Percentiles rank a stretch among this genome's conserved stretches.
These are phyloP conservation scores for Ziziphus jujuba DNA, from an alignment of 306 rosid species.

Conservation along the genomic window DNA sequence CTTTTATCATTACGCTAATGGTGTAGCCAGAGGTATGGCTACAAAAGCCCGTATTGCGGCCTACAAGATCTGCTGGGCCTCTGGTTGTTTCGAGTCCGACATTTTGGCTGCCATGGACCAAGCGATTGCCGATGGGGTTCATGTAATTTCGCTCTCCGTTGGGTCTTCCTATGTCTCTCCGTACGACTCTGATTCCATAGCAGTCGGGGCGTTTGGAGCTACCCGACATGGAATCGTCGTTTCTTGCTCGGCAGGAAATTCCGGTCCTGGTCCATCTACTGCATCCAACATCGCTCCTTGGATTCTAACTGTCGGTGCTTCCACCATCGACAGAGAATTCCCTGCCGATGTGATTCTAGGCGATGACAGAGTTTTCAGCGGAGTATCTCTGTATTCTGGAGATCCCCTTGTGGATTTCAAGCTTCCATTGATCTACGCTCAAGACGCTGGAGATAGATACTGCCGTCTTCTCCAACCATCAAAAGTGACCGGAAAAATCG, in stretches of 20 bases:
- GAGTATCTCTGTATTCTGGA: conserved; percentile 74
- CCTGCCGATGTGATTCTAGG: conserved; percentile 75
- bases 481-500: conserved; percentile 68
- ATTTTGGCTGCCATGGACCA: conserved; percentile 95
- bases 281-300: conserved; percentile 88
- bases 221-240: conserved; percentile 63
- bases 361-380: conserved; percentile 47
- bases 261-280: conserved; percentile 66
- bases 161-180: conserved; percentile 53
- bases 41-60: conserved; percentile 76
- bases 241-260: conserved; percentile 82
- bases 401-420: conserved; percentile 41
- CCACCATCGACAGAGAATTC: conserved; percentile 78
- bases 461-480: conserved; percentile 51
- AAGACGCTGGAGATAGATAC: conserved; percentile 52
- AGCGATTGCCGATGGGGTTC: conserved; percentile 76
- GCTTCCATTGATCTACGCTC: conserved; percentile 64
- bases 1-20: conserved; percentile 56
- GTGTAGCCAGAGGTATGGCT: conserved; percentile 91
- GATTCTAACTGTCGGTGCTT: conserved; percentile 88
- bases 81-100: conserved; percentile 79
- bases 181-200: conserved; percentile 69
- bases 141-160: conserved; percentile 82
- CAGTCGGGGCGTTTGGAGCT: conserved; percentile 77
- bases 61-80: conserved; percentile 79